Evolutionary conservation across 164 flowering plant species (phyloP).

Genomic region (Chimonanthus praecox): DNA sequence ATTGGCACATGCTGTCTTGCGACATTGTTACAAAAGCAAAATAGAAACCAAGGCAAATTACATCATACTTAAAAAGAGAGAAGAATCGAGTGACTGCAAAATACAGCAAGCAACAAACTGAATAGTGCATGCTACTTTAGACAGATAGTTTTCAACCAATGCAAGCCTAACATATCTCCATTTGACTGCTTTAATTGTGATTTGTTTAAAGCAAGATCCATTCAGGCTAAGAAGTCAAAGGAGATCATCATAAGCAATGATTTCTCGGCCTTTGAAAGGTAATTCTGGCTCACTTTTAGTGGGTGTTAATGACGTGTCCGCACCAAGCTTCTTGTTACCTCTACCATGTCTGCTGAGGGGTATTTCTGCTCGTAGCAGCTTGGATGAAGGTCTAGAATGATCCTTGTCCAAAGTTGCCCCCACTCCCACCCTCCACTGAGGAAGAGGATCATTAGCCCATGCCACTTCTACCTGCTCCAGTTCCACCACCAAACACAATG

Average conservation of each 20-base stretch:
- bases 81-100: too few relatives aligned
- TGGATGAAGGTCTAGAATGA: constrained; percentile 34
- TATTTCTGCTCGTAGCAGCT: constrained; percentile 55
- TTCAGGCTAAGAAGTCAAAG: constrained; percentile 21
- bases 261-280: constrained; percentile 57
- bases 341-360: constrained; percentile 74
- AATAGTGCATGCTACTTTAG: background rate
- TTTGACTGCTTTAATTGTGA: background rate
- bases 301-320: constrained; percentile 17
- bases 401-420: constrained; percentile 15
- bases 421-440: constrained; percentile 51
- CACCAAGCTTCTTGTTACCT: constrained; percentile 41
- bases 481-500: background rate
- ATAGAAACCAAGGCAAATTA: too few relatives aligned
- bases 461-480: constrained; percentile 55
- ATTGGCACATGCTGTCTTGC: too few relatives aligned
- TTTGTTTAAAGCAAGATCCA: background rate
- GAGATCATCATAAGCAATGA: constrained; percentile 83
- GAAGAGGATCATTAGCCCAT: constrained; percentile 59
- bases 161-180: background rate
- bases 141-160: background rate
- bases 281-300: constrained; percentile 28
- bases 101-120: background rate
- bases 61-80: background rate
- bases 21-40: background rate